Evolutionary conservation across 2,329 filamentous ascomycete genomes (phyloP).

Genomic region (Arachnomyces sp.): DNA sequence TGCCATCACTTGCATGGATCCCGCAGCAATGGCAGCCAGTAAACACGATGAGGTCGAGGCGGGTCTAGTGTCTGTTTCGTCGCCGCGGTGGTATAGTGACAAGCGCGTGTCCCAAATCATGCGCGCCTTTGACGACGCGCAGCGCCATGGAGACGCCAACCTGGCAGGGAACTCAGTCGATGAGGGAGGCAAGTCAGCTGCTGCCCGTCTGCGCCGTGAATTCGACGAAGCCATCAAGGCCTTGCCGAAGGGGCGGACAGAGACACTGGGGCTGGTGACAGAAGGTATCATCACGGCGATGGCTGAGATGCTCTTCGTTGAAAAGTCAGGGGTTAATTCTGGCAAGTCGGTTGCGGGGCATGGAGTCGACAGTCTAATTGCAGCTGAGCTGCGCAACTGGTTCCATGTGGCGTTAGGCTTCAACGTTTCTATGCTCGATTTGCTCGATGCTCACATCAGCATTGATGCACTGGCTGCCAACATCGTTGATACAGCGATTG

Average conservation of each 20-base stretch:
- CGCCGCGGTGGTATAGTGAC: conserved; percentile 20
- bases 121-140: conserved; percentile 19
- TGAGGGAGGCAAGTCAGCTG: conserved; percentile 7
- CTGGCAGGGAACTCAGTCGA: conserved; percentile 1
- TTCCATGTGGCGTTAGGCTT: conserved; percentile 11
- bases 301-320: conserved; percentile 15
- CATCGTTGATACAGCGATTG: too few relatives aligned
- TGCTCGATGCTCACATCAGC: too few relatives aligned
- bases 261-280: conserved; percentile 1
- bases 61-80: conserved; percentile 2
- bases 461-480: too few relatives aligned
- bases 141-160: conserved; percentile 7
- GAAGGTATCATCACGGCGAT: conserved; percentile 10
- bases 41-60: conserved; percentile 10
- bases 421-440: too few relatives aligned
- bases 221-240: conserved; percentile 3
- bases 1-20: conserved; percentile 21
- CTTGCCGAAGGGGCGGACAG: background rate
- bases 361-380: conserved; percentile 23
- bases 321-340: conserved; percentile 12
- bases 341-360: conserved; percentile 14
- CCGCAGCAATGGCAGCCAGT: conserved; percentile 13
- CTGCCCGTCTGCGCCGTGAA: conserved; percentile 7
- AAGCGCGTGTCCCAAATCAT: conserved; percentile 19
- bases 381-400: conserved; percentile 25